A percentile compares a stretch with the other conserved stretches of the same genome.
Conservation (phyloP, 2,329 filamentous ascomycete genomes). For the Cladosporium sp. region DNA sequence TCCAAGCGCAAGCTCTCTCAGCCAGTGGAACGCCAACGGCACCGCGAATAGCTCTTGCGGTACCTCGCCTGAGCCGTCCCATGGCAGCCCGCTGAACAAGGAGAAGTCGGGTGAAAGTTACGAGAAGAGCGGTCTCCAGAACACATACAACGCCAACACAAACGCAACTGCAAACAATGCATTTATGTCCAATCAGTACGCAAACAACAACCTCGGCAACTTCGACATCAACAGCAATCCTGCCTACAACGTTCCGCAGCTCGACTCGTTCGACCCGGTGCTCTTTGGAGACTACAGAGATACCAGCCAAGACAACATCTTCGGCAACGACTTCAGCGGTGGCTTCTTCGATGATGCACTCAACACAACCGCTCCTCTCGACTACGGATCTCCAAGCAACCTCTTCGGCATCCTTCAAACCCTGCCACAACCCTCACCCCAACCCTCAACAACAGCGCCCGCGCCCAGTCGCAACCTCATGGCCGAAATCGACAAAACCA, state of each 20-base stretch:
- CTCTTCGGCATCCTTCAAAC: constrained; percentile 46
- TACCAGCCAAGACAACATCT: constrained; percentile 74
- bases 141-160: constrained; percentile 6
- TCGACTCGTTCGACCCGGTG: constrained; percentile 82
- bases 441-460: constrained; percentile 9
- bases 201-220: constrained; percentile 13
- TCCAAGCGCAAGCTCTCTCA: constrained; percentile 49
- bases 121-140: constrained; percentile 8
- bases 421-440: constrained; percentile 22
- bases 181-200: constrained; percentile 4
- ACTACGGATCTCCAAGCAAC: constrained; percentile 80
- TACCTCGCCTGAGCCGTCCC: constrained; percentile 72
- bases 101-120: constrained; percentile 26
- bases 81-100: constrained; percentile 64
- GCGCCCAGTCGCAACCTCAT: constrained; percentile 56
- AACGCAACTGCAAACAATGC: constrained; percentile 5
- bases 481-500: constrained; percentile 70
- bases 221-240: constrained; percentile 18
- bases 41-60: constrained; percentile 64
- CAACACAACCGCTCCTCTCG: constrained; percentile 37
- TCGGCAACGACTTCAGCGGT: constrained; percentile 65
- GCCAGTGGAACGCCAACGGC: constrained; percentile 48
- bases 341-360: constrained; percentile 69
- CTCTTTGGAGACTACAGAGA: constrained; percentile 92
- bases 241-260: constrained; percentile 29